Conservation (phyloP, 202 grass and related monocot species). For the Carex sylvatica region DNA sequence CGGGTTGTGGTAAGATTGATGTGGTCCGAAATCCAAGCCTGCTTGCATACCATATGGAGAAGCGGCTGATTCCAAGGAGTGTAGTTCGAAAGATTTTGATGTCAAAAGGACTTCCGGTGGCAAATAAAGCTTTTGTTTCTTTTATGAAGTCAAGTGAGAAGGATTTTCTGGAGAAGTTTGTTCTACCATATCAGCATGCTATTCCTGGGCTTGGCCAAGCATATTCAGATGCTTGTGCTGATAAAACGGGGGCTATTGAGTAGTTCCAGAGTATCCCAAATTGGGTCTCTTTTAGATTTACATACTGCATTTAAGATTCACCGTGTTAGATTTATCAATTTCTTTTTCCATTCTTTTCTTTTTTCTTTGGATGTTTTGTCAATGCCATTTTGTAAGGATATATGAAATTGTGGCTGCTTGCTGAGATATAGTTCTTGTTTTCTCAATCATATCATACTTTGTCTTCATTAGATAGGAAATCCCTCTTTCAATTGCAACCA, state of each 20-base stretch:
- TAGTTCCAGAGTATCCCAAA: not conserved
- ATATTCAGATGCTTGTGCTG: not conserved
- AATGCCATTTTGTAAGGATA: not conserved
- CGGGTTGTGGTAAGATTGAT: not conserved
- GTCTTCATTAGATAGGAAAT: not conserved
- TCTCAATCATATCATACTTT: not conserved
- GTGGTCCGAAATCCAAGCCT: not conserved
- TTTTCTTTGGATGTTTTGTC: too few species aligned
- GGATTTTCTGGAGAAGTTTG: not conserved
- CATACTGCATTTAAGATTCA: not conserved
- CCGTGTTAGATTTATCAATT: not conserved
- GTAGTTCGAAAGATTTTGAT: constrained; percentile 29
- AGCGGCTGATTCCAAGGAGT: not conserved
- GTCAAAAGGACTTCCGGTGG: constrained; percentile 21
- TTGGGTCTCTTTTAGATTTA: not conserved
- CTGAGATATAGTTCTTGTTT: not conserved
- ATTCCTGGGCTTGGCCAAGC: not conserved
- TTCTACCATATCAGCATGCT: not conserved
- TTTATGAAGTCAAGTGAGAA: not conserved
- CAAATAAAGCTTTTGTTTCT: not conserved
- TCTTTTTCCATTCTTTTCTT: too few species aligned
- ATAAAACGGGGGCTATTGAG: not conserved
- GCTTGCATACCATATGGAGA: not conserved
- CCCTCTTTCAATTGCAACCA: not conserved
- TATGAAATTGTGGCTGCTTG: not conserved